phyloP scores from a whole-genome alignment of 1,139 yeast species.

The Nakaseomyces bracarensis region DNA sequence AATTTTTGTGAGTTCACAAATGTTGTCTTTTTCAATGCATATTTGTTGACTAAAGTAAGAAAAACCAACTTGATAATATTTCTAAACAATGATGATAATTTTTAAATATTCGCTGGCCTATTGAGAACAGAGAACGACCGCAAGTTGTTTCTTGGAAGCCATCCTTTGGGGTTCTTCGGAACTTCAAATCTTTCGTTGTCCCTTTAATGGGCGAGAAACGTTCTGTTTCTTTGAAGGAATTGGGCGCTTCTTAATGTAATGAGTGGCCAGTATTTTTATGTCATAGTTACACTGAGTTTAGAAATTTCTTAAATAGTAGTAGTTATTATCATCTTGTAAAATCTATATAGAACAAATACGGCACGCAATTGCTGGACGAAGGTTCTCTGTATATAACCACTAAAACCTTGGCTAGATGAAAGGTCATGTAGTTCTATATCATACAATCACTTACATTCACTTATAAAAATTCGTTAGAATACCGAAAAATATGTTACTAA shows the following conservation, averaged over 20 bases:
- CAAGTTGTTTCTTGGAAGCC: conserved; percentile 20
- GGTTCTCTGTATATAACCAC: too few relatives aligned
- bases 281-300: conserved; percentile 35
- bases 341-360: too few relatives aligned
- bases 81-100: conserved; percentile 23
- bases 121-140: conserved; percentile 28
- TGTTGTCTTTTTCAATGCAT: neutral
- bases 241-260: conserved; percentile 31
- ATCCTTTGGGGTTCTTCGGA: conserved; percentile 16
- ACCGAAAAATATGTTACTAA: neutral
- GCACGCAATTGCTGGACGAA: too few relatives aligned
- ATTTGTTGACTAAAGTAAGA: neutral
- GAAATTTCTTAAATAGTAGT: neutral
- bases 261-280: conserved; percentile 32
- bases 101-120: conserved; percentile 27
- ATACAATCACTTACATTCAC: neutral
- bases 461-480: too few relatives aligned
- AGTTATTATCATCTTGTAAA: conserved; percentile 7
- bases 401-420: too few relatives aligned
- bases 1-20: conserved; percentile 2
- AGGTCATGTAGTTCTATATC: neutral
- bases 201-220: conserved; percentile 5
- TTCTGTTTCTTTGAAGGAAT: conserved; percentile 7
- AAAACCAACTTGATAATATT: neutral
- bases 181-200: conserved; percentile 17